A percentile compares a stretch with the other conserved stretches of the same genome.
phyloP scores from a whole-genome alignment of 352 stramenopile species.

The Globisporangium yorkense region DNA sequence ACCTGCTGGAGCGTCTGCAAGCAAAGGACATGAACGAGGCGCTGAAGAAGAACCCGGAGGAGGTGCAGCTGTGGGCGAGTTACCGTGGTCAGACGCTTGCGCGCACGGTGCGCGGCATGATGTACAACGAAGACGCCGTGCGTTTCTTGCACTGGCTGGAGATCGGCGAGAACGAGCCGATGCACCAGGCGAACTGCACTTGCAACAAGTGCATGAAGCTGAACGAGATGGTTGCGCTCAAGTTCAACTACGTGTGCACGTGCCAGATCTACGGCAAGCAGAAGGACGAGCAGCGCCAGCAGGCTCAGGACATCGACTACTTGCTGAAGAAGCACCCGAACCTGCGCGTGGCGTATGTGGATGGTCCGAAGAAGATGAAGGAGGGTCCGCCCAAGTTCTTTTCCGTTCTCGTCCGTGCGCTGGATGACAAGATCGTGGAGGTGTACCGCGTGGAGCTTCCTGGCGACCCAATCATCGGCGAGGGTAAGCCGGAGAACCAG shows the following conservation, averaged over 20 bases:
- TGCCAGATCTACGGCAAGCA: conserved; percentile 87
- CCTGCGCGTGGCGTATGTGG: conserved; percentile 75
- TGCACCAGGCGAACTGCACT: conserved; percentile 82
- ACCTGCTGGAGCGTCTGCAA: conserved; percentile 70
- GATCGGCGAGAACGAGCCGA: conserved; percentile 84
- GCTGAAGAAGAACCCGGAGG: conserved; percentile 74
- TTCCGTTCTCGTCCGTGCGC: too few relatives aligned
- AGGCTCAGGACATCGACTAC: conserved; percentile 75
- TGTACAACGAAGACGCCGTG: conserved; percentile 86
- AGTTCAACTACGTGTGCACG: conserved; percentile 88
- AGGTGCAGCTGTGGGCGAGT: conserved; percentile 79
- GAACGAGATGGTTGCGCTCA: conserved; percentile 83
- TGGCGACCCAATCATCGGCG: conserved; percentile 79
- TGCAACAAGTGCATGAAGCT: conserved; percentile 89
- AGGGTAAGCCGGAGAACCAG: conserved; percentile 88
- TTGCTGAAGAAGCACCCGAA: conserved; percentile 76
- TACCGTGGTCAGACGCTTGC: conserved; percentile 83
- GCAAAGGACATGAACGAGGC: conserved; percentile 82
- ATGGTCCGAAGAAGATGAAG: conserved; percentile 85
- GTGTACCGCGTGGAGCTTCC: conserved; percentile 80
- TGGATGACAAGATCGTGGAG: too few relatives aligned
- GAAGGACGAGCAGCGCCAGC: conserved; percentile 79
- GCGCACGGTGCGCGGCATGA: conserved; percentile 82
- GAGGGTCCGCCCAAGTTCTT: conserved; percentile 82
- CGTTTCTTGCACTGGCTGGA: conserved; percentile 85